Evolutionary conservation across 2,329 filamentous ascomycete species (phyloP), one percentile per base, ranked within the genome.

Genomic region (Diaporthe ilicicola): DNA sequence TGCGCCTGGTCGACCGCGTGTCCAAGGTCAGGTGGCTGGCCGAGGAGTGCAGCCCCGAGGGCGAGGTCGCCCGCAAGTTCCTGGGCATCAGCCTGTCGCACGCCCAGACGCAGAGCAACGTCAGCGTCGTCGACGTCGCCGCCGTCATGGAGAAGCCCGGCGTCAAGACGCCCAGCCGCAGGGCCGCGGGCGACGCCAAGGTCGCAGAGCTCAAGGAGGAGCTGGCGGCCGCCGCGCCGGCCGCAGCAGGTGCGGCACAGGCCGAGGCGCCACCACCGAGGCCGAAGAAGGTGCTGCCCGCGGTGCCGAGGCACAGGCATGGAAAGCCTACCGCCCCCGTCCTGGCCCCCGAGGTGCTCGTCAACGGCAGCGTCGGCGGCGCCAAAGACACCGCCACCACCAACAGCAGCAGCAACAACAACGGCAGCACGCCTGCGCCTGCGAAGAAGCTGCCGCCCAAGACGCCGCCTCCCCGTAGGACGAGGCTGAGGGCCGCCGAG

Each of bases 121-220:
- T 94, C 74, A 95, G 93, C 77, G 92, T 96, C 56, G 85, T 90
- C 42, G 92, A 96, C 76, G 90, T 97, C 51, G 94, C 94, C 8
- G 89, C 90, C 13, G 92, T 94, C 54, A 93, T 88, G 79, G 94
- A 95, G 81, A 94, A 93, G 79, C 94, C 94, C 0, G 94, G 93
- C 1, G 90, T 95, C 27, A 91, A 94, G 76, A 94, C 94, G 22
- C 94, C 93, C 7, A 94, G 93, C 78, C 87, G 91, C 56, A 89
- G 84, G 72, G 78, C 80, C 56, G 79, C 78, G 17, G 75, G 76
- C 15, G 76, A 73, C 19, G 70, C 70, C 1, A 73, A 75, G 24
- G 74, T 75, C 27, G 78, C 77, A 46, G 76, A 78, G 50, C 77
- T 74, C 13, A 75, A 75, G 13, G 71, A 75, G 39, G 61, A 62